Base-by-base conservation (phyloP, 768 basidiomycete genomes). In the Saitozyma podzolica region DNA sequence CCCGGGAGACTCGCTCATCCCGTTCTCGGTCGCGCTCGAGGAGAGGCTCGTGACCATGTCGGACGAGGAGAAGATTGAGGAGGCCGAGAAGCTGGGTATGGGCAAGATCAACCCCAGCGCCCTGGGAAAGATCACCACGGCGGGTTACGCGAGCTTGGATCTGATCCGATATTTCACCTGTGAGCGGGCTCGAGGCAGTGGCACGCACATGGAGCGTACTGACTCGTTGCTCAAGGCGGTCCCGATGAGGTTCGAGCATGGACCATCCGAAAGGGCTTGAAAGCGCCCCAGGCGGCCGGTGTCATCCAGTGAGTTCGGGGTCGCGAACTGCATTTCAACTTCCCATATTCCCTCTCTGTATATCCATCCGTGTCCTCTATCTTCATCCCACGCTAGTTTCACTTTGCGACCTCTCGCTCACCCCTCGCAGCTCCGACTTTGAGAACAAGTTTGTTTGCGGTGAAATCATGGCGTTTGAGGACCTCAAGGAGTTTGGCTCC, bases 371-470 rank as follows among this genome's bases (percentile, higher is more conserved):
- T 5, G 29, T 29, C 5, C 29, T 29, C 29, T 5, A 5, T 5
- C 29, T 2, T 29, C 29, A 5, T 5, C 29, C 5, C 29, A 29
- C 29, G 5, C 29, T 29, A 29, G 5, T 29, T 29, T 2, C 29
- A 2, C 29, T 29, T 29, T 29, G 29, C 29, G 29, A 29, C 29
- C 2, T 29, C 29, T 29, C 20, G 20, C 47, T 20, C 20, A 54
- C 63, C 8, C 50, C 29, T 45, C 43, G 29, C 40, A 91, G 90
- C 84, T 88, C 91, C 56, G 94, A 97, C 81, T 97, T 98, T 77
- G 92, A 97, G 83, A 91, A 95, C 81, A 94, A 96, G 81, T 96
- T 96, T 70, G 89, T 97, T 20, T 96, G 92, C 66, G 93, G 92
- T 80, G 95, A 97, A 81, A 95, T 98, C 77, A 95, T 97, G 92